Evolutionary conservation across 2,329 filamentous ascomycete genomes (phyloP).

Genomic region (Falciphora oryzae): DNA sequence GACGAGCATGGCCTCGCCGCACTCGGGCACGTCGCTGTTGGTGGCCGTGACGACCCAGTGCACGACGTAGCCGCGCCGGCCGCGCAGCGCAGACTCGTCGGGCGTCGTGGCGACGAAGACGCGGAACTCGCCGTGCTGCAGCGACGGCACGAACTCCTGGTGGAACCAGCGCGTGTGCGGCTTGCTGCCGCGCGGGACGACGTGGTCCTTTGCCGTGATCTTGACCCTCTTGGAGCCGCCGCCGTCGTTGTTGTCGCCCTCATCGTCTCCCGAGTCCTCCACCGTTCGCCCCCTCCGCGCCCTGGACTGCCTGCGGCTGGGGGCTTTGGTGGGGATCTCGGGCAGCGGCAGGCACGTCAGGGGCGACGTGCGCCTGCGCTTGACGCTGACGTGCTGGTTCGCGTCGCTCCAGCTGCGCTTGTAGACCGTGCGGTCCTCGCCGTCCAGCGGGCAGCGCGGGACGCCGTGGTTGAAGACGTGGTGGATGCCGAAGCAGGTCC

Average conservation of each 20-base stretch:
- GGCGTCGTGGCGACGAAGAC: slow-evolving; percentile 1
- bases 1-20: background rate
- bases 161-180: slow-evolving; percentile 5
- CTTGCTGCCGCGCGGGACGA: background rate
- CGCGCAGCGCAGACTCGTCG: background rate
- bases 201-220: background rate
- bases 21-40: background rate
- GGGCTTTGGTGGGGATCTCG: background rate
- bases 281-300: background rate
- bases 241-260: background rate
- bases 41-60: slow-evolving; percentile 1
- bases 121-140: slow-evolving; percentile 6
- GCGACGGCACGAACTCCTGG: background rate
- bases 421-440: background rate
- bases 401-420: slow-evolving; percentile 7
- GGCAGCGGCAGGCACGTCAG: slow-evolving; percentile 7
- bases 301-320: background rate
- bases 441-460: background rate
- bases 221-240: background rate
- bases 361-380: background rate
- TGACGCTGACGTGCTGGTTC: background rate
- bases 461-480: no score
- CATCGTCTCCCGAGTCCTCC: background rate
- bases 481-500: slow-evolving; percentile 5
- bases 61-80: slow-evolving; percentile 4